phyloP scores from a whole-genome alignment of 169 alveolate genomes.

The Cryptosporidium felis region DNA sequence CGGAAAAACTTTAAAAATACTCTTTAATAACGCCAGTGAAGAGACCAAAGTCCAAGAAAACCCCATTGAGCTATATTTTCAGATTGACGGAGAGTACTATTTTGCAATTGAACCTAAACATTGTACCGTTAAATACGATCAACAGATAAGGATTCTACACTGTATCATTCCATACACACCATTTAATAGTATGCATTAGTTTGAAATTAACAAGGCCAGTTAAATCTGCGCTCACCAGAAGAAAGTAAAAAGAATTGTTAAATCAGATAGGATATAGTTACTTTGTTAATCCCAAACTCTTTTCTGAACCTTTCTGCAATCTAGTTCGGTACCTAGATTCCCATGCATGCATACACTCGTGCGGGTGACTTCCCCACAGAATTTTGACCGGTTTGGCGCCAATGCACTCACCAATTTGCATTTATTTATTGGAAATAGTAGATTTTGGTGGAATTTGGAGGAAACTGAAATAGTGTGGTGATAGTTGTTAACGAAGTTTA shows the following conservation, averaged over 20 bases:
- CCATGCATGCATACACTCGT: not conserved
- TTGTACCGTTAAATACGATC: conserved; percentile 21
- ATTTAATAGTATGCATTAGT: conserved; percentile 1
- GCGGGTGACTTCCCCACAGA: conserved; percentile 39
- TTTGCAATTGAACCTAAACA: conserved; percentile 55
- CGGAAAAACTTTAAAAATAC: not conserved
- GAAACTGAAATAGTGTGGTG: not conserved
- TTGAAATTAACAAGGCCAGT: no score
- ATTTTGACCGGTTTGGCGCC: conserved; percentile 27
- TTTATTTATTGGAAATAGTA: not conserved
- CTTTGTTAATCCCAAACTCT: no score
- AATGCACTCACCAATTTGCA: conserved; percentile 26
- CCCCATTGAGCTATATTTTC: conserved; percentile 31
- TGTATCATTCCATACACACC: conserved; percentile 52
- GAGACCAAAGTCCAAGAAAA: not conserved
- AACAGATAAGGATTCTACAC: not conserved
- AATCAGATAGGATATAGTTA: no score
- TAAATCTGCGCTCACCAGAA: no score
- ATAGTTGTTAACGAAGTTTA: no score
- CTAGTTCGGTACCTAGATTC: not conserved
- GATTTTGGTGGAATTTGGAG: conserved; percentile 8
- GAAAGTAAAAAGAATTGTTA: no score
- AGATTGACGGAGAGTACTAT: conserved; percentile 56
- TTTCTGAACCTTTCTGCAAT: not conserved
- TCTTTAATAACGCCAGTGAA: not conserved